Evolutionary conservation across 192 early-diverging fungal species (phyloP), one percentile per base, ranked within the genome.

Genomic region (Backusella psychrophila): DNA sequence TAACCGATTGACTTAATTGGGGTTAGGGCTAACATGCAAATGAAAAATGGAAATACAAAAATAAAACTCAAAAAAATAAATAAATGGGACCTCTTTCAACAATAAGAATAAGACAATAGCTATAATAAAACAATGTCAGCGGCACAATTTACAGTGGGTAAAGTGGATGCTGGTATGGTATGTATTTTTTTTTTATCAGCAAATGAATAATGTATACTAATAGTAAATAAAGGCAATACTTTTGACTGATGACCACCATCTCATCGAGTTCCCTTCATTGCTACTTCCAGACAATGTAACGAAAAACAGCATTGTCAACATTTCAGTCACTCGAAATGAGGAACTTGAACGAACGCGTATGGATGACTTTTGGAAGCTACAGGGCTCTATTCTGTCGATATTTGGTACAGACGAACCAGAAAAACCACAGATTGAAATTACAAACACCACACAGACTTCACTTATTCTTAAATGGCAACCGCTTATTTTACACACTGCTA

Each of bases 241-340:
- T 44, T 84, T 99, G 52, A 98, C 98, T 23, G 96, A 96, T 75
- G 95, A 98, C 81, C 95, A 99, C 87, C 98, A 99, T 85, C 88
- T 98, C 34, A 96, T 99, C 71, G 98, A 99, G 82, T 99, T 99
- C 76, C 98, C 98, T 2, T 93, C 98, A 5, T 85, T 96, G 4
- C 93, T 99, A 33, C 87, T 99, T 65, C 98, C 98, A 49, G 93
- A 92, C 68, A 95, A 96, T 23, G 96, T 98, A 17, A 85, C 90
- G 14, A 92, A 96, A 19, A 97, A 97, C 31, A 97, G 95, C 12
- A 93, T 99, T 46, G 94, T 99, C 76, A 99, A 96, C 83, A 91
- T 99, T 72, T 91, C 96, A 39, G 95, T 99, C 29, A 93, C 91
- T 75, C 92, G 97, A 49, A 96, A 99, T 86, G 82, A 86, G 8